A percentile compares a stretch with the other conserved stretches of the same genome.
These are phyloP conservation scores for Aureococcus anophagefferens DNA, from an alignment of 108 stramenopile species.

Conservation along the genomic window DNA sequence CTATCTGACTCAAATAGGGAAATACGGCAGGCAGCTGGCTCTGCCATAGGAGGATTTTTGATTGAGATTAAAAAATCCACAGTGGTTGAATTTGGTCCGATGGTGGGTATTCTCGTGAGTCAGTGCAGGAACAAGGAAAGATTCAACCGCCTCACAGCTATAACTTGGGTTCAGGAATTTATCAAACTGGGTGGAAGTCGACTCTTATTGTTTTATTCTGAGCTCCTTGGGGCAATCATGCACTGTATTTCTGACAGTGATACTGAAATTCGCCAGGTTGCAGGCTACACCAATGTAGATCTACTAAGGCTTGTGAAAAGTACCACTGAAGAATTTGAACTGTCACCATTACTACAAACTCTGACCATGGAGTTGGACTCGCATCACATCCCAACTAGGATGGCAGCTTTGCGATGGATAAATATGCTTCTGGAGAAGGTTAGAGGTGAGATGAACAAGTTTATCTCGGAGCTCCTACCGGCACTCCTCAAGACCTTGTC, in stretches of 20 bases:
- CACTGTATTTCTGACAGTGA: constrained; percentile 83
- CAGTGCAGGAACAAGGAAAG: constrained; percentile 86
- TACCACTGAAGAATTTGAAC: constrained; percentile 61
- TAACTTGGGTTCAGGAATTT: constrained; percentile 86
- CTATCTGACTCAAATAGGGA: constrained; percentile 88
- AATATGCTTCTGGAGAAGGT: constrained; percentile 94
- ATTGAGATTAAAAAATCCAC: constrained; percentile 75
- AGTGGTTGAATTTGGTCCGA: constrained; percentile 85
- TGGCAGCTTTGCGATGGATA: constrained; percentile 86
- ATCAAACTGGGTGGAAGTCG: constrained; percentile 83
- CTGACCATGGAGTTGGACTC: constrained; percentile 69
- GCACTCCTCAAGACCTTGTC: constrained; percentile 82
- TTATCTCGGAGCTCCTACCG: constrained; percentile 68
- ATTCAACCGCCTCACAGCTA: constrained; percentile 82
- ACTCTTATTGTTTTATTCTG: constrained; percentile 74
- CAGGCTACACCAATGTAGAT: constrained; percentile 76
- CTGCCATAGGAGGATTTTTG: constrained; percentile 69
- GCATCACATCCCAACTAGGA: constrained; percentile 84
- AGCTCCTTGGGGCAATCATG: constrained; percentile 78
- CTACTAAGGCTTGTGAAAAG: constrained; percentile 67
- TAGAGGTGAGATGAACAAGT: constrained; percentile 73
- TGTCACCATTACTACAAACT: constrained; percentile 70
- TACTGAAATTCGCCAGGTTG: constrained; percentile 73
- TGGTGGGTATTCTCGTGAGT: constrained; percentile 79
- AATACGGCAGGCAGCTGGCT: constrained; percentile 79